These are phyloP conservation scores for Verticillium nubilum DNA, from an alignment of 2,329 filamentous ascomycete genomes.

Conservation along the genomic window DNA sequence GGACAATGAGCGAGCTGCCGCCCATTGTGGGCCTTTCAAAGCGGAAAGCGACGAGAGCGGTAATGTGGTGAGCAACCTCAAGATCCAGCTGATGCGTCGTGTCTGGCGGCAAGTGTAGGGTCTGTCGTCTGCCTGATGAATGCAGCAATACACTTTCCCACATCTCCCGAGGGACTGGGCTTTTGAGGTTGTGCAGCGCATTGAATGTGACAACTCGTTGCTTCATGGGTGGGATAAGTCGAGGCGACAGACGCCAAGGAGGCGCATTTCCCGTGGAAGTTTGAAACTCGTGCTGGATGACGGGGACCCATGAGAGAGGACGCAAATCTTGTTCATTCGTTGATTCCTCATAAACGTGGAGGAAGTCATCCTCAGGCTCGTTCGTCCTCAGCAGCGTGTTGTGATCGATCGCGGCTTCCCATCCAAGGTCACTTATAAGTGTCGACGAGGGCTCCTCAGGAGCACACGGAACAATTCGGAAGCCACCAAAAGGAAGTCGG, in stretches of 20 bases:
- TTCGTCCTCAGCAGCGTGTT: constrained; percentile 3
- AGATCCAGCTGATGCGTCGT: constrained; percentile 1
- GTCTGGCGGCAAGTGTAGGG: not conserved
- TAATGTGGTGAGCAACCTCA: not conserved
- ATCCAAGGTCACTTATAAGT: not conserved
- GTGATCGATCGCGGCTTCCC: constrained; percentile 8
- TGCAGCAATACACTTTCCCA: too few relatives aligned
- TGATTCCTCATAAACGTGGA: constrained; percentile 10
- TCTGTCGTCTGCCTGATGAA: not conserved
- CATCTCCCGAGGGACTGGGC: not conserved
- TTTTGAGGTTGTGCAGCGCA: not conserved
- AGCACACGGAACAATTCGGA: not conserved
- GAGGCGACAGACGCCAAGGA: not conserved
- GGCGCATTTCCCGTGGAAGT: not conserved
- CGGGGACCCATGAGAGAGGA: not conserved
- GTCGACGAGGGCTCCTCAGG: too few relatives aligned
- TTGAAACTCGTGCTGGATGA: too few relatives aligned
- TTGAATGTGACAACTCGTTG: not conserved
- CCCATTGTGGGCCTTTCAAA: not conserved
- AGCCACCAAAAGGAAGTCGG: constrained; percentile 8
- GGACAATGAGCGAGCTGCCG: not conserved
- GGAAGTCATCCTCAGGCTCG: constrained; percentile 11
- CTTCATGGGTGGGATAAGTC: not conserved
- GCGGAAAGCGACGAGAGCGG: not conserved
- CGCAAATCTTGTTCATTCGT: too few relatives aligned